Conservation (phyloP, 2,329 filamentous ascomycete genomes). For the Trichoderma breve region DNA sequence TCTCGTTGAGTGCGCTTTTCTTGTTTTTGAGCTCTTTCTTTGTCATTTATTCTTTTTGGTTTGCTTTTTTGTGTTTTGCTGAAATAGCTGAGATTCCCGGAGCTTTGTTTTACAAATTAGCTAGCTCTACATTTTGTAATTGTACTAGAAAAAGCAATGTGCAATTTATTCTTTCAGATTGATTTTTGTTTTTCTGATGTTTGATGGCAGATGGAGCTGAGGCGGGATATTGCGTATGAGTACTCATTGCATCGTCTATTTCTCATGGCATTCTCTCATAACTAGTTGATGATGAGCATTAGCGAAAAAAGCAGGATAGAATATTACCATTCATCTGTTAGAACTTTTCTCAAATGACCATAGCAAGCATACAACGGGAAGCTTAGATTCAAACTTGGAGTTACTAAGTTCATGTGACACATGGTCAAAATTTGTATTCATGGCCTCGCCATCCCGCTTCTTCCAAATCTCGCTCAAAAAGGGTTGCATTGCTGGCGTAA, state of each 20-base stretch:
- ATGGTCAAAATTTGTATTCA: neutral
- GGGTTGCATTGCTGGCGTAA: neutral
- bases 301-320: neutral
- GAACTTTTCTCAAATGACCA: neutral
- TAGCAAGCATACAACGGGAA: neutral
- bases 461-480: neutral
- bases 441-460: neutral
- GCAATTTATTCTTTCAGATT: conserved; percentile 1
- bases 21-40: neutral
- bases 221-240: neutral
- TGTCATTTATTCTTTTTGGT: neutral
- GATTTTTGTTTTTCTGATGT: neutral
- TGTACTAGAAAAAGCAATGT: neutral
- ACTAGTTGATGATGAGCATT: neutral
- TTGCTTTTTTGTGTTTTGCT: neutral
- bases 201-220: neutral
- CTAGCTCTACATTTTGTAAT: conserved; percentile 2
- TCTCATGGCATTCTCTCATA: neutral
- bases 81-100: conserved; percentile 12
- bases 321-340: neutral
- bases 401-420: neutral
- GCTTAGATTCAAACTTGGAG: neutral
- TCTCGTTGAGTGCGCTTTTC: neutral
- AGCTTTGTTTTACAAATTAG: neutral
- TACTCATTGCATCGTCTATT: neutral